Evolutionary conservation across 164 flowering plant species (phyloP).

Genomic region (Brasenia schreberi): DNA sequence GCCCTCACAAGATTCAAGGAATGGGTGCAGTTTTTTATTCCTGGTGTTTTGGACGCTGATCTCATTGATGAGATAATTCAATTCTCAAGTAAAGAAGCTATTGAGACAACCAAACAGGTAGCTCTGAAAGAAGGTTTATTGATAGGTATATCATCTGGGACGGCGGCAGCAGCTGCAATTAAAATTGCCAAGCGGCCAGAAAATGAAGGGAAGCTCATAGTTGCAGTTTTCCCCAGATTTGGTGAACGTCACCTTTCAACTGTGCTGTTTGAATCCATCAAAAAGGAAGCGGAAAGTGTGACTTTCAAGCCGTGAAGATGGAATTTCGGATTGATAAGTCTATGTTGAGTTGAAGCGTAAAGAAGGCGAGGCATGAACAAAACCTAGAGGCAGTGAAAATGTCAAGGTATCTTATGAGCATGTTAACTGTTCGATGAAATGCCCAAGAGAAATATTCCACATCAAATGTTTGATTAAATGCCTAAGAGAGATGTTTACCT

Average conservation of each 20-base stretch:
- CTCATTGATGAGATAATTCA: constrained; percentile 28
- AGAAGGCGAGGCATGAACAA: no score
- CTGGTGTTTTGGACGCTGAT: constrained; percentile 35
- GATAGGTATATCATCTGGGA: constrained; percentile 63
- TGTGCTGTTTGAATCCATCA: constrained; percentile 42
- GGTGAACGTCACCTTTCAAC: constrained; percentile 68
- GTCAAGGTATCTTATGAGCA: no score
- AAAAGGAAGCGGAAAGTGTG: constrained; percentile 46
- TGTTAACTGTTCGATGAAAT: no score
- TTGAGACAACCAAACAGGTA: constrained; percentile 6
- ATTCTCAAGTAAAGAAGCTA: constrained; percentile 11
- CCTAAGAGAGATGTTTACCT: no score
- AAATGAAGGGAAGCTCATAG: constrained; percentile 73
- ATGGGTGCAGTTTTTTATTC: constrained; percentile 71
- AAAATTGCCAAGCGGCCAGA: constrained; percentile 60
- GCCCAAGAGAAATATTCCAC: no score
- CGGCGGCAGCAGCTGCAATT: constrained; percentile 59
- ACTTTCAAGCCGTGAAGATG: constrained; percentile 19
- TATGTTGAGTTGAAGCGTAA: no score
- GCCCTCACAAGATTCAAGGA: constrained; percentile 64
- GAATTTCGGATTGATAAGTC: no score
- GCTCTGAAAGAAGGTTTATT: constrained; percentile 11
- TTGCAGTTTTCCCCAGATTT: constrained; percentile 55
- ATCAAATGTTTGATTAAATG: no score
- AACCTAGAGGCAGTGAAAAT: no score